phyloP scores from a whole-genome alignment of 805 yeast species.

The Starmerella roubikii region DNA sequence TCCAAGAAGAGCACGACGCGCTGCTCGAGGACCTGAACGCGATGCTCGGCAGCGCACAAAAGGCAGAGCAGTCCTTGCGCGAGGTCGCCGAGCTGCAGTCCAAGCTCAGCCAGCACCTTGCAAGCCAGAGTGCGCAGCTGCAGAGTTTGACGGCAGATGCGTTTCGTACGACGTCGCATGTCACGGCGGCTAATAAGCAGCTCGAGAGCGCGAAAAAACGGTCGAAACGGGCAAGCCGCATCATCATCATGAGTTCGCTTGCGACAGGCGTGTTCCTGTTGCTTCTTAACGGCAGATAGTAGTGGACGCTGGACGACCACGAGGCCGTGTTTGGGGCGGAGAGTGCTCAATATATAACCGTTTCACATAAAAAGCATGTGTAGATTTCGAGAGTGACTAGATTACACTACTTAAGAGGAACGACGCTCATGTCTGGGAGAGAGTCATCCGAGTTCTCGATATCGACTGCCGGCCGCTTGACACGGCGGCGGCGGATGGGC shows the following conservation, averaged over 20 bases:
- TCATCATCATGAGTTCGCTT: slow-evolving; percentile 43
- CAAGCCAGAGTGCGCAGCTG: slow-evolving; percentile 59
- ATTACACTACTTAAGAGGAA: too few species aligned
- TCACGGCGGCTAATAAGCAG: slow-evolving; percentile 56
- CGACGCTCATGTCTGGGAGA: too few species aligned
- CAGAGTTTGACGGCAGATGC: slow-evolving; percentile 51
- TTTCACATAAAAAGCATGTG: too few species aligned
- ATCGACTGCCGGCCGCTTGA: too few species aligned
- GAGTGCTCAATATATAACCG: too few species aligned
- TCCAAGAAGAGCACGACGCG: slow-evolving; percentile 27
- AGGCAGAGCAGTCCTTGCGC: slow-evolving; percentile 29
- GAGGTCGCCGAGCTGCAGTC: slow-evolving; percentile 66
- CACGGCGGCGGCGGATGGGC: too few species aligned
- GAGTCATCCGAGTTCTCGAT: too few species aligned
- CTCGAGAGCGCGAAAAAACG: slow-evolving; percentile 53
- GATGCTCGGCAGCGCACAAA: slow-evolving; percentile 27
- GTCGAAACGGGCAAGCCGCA: slow-evolving; percentile 46
- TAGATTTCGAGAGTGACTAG: too few species aligned
- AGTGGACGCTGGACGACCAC: too few species aligned
- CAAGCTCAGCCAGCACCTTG: slow-evolving; percentile 60
- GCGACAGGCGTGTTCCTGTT: slow-evolving; percentile 44
- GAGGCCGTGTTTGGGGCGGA: too few species aligned
- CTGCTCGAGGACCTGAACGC: slow-evolving; percentile 28
- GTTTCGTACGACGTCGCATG: slow-evolving; percentile 49
- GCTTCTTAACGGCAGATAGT: slow-evolving; percentile 24